Evolutionary conservation across 768 basidiomycete species (phyloP).

Genomic region (Leucocoprinus leucothites): DNA sequence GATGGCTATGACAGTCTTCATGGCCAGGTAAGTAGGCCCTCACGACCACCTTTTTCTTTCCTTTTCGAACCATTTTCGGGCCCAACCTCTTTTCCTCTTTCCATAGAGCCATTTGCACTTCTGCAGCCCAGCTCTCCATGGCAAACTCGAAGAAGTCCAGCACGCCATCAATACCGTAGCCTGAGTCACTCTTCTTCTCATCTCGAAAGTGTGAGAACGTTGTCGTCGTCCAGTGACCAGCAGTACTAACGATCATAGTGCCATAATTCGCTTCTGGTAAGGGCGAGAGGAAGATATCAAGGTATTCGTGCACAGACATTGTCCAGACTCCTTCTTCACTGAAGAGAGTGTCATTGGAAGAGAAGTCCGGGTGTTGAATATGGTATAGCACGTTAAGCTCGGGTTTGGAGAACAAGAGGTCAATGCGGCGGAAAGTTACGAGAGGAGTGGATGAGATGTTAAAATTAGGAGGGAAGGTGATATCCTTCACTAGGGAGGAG

Average conservation of each 20-base stretch:
- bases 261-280: conserved; percentile 52
- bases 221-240: conserved; percentile 66
- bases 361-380: conserved; percentile 26
- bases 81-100: conserved; percentile 23
- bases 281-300: conserved; percentile 44
- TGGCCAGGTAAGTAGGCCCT: conserved; percentile 65
- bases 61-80: conserved; percentile 15
- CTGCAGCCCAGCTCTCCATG: conserved; percentile 50
- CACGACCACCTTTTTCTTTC: conserved; percentile 47
- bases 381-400: conserved; percentile 47
- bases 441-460: conserved; percentile 57
- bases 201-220: conserved; percentile 37
- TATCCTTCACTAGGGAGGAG: conserved; percentile 43
- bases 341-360: conserved; percentile 40
- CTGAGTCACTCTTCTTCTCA: conserved; percentile 24
- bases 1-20: conserved; percentile 54
- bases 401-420: conserved; percentile 48
- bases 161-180: conserved; percentile 52
- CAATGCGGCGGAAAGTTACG: conserved; percentile 62
- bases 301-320: conserved; percentile 48
- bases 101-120: conserved; percentile 44
- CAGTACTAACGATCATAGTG: conserved; percentile 62
- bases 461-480: conserved; percentile 49
- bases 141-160: conserved; percentile 56
- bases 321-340: conserved; percentile 56